Evolutionary conservation across 495 filamentous ascomycete species (phyloP).

Genomic region (Pyrenopolyporus hunteri): DNA sequence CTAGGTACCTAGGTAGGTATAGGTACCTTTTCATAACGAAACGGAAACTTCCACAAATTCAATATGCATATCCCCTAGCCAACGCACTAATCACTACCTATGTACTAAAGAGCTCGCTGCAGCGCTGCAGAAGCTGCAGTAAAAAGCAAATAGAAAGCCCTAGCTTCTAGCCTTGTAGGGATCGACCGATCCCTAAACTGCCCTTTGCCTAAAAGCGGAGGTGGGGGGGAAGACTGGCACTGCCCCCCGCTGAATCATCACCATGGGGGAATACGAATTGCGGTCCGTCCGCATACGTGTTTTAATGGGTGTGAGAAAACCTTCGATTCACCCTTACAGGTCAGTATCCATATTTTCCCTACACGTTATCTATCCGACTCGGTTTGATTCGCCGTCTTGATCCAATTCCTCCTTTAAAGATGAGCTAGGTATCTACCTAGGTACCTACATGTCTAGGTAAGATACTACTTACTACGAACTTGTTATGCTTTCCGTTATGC

Average conservation of each 20-base stretch:
- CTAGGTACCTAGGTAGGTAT: constrained; percentile 5
- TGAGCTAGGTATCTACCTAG: no score
- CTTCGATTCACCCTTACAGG: constrained; percentile 12
- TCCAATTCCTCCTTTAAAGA: no score
- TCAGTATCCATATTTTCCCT: not conserved
- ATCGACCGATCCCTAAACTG: constrained; percentile 33
- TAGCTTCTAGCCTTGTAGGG: constrained; percentile 19
- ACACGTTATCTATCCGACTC: no score
- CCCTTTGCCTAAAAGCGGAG: constrained; percentile 33
- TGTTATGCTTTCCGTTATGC: no score
- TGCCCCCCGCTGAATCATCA: constrained; percentile 26
- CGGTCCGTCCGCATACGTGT: constrained; percentile 24
- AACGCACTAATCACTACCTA: constrained; percentile 21
- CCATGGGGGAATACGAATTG: constrained; percentile 39
- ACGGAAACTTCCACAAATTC: constrained; percentile 18
- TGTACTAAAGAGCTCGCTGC: constrained; percentile 27
- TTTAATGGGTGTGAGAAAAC: not conserved
- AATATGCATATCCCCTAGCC: constrained; percentile 17
- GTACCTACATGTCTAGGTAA: no score
- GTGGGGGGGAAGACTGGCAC: constrained; percentile 30
- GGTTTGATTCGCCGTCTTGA: no score
- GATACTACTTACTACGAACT: no score
- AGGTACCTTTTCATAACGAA: not conserved
- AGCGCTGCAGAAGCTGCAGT: constrained; percentile 3
- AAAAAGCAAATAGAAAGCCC: constrained; percentile 8